Evolutionary conservation across 768 basidiomycete species (phyloP).

Genomic region (Hericium alpestre): DNA sequence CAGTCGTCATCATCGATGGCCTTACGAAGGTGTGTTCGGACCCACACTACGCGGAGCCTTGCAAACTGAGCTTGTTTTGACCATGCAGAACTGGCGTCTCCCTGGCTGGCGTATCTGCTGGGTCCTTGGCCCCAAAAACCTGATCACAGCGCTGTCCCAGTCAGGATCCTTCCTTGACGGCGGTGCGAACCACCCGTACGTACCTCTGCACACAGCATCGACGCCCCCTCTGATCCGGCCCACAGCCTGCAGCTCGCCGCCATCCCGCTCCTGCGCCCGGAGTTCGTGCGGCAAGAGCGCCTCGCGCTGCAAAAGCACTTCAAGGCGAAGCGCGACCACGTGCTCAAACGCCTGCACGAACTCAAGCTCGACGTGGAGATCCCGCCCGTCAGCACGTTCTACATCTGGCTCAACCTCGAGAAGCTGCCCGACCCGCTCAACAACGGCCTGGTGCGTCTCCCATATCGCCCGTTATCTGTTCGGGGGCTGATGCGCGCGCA

Average conservation of each 20-base stretch:
- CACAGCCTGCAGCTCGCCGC: conserved; percentile 79
- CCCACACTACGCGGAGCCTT: conserved; percentile 13
- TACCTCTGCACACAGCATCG: not conserved
- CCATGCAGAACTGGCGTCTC: conserved; percentile 76
- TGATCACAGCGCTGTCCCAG: conserved; percentile 86
- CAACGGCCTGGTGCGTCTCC: conserved; percentile 66
- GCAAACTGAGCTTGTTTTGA: conserved; percentile 13
- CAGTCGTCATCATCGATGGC: conserved; percentile 81
- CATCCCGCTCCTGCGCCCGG: conserved; percentile 68
- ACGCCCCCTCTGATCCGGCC: not conserved
- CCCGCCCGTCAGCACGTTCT: conserved; percentile 79
- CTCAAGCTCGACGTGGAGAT: conserved; percentile 70
- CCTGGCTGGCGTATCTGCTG: conserved; percentile 93
- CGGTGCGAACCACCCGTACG: conserved; percentile 84
- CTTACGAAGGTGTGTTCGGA: conserved; percentile 57
- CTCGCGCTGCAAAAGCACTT: conserved; percentile 83
- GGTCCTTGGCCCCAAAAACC: conserved; percentile 85
- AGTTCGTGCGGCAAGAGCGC: conserved; percentile 63
- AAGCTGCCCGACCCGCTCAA: conserved; percentile 72
- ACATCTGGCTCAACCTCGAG: conserved; percentile 87
- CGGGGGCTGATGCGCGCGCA: conserved; percentile 21
- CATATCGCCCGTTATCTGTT: too few species aligned
- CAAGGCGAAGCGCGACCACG: conserved; percentile 83
- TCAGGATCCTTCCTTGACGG: conserved; percentile 91
- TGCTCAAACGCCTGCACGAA: conserved; percentile 67